Evolutionary conservation across 2,329 filamentous ascomycete species (phyloP).

Genomic region (Knoxdaviesia proteae): DNA sequence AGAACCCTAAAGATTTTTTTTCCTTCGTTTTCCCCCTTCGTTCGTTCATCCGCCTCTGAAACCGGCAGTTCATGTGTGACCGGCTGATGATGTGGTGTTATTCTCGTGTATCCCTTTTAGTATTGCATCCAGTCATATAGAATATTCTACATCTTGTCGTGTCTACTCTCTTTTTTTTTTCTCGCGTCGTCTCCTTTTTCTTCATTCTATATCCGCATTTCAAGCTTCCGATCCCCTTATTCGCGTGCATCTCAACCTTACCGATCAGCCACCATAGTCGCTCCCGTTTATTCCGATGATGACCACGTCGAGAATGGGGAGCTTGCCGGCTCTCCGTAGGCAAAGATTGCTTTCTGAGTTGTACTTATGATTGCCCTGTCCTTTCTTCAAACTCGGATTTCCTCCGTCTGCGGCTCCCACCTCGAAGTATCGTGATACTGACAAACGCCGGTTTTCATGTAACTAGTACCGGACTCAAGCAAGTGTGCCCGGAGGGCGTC

Average conservation of each 20-base stretch:
- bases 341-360: slow-evolving; percentile 69
- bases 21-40: no score
- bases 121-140: no score
- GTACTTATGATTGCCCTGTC: slow-evolving; percentile 24
- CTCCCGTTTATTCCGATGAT: slow-evolving; percentile 11
- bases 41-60: no score
- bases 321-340: slow-evolving; percentile 38
- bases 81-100: no score
- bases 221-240: neutral
- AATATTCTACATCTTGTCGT: neutral
- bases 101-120: no score
- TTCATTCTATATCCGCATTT: neutral
- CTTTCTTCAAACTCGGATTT: neutral
- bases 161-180: neutral
- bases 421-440: slow-evolving; percentile 6
- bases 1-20: no score
- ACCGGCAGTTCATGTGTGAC: no score
- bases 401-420: slow-evolving; percentile 1
- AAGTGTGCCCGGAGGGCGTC: slow-evolving; percentile 66
- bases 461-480: slow-evolving; percentile 54
- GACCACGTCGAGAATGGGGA: slow-evolving; percentile 21
- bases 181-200: neutral
- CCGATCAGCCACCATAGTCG: neutral
- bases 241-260: neutral
- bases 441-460: slow-evolving; percentile 1